Conservation (phyloP, 2,329 filamentous ascomycete genomes). For the Exophiala mesophila region DNA sequence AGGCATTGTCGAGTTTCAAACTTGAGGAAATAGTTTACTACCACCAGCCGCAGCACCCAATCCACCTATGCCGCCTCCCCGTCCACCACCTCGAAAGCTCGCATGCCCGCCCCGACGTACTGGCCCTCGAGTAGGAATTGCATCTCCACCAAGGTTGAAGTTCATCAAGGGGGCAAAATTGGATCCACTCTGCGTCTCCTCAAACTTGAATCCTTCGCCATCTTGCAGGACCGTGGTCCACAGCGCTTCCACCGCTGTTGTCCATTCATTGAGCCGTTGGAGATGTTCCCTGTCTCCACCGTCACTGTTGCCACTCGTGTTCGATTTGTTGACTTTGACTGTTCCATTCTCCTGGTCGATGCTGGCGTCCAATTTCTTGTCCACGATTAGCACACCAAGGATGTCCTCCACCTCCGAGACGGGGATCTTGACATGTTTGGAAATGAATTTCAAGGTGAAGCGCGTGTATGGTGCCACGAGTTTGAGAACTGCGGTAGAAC, state of each 20-base stretch:
- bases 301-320: conserved; percentile 46
- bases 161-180: conserved; percentile 9
- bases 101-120: conserved; percentile 9
- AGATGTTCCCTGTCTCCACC: conserved; percentile 65
- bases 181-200: conserved; percentile 33
- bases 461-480: conserved; percentile 91
- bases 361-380: conserved; percentile 77
- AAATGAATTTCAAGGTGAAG: conserved; percentile 84
- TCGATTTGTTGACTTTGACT: conserved; percentile 62
- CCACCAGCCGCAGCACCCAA: conserved; percentile 11
- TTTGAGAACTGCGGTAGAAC: conserved; percentile 90
- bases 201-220: conserved; percentile 59
- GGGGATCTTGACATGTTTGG: conserved; percentile 79
- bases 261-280: conserved; percentile 68
- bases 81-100: conserved; percentile 9
- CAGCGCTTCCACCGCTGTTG: conserved; percentile 62
- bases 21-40: conserved; percentile 2
- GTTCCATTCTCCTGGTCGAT: conserved; percentile 85
- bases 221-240: conserved; percentile 71
- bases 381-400: conserved; percentile 86
- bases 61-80: conserved; percentile 11
- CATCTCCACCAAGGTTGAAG: conserved; percentile 13
- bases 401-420: conserved; percentile 89
- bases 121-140: conserved; percentile 18
- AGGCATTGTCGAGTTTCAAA: conserved; percentile 3